Evolutionary conservation across 2,329 filamentous ascomycete genomes (phyloP), one percentile per base, ranked within the genome.

Genomic region (Cordyceps pruinosa): DNA sequence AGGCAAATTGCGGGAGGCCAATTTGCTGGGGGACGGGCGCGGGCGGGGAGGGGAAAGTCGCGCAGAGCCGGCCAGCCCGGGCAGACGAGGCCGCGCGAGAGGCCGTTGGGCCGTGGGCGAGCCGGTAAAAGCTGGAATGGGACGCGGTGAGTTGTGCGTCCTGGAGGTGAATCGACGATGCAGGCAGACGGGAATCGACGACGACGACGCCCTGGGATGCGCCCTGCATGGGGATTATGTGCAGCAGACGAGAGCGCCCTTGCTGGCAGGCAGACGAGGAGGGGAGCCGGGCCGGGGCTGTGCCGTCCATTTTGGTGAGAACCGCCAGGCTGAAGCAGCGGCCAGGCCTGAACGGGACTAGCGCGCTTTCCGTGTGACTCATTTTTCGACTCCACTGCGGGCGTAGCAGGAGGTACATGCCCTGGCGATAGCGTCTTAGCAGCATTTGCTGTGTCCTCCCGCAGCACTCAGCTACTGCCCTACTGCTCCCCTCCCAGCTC

Each of bases 361-460:
- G 56, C 44, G 30, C 17, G 9, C 13, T 42, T 35, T 47, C 30
- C 25, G 44, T 58, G 56, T 58, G 56, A 58, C 47, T 58, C 56
- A 58, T 51, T 47, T 26, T 41, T 35, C 19, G 23, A 45, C 56
- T 53, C 56, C 56, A 58, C 56, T 21, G 21, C 9, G 19, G 17
- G 35, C 25, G 15, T 21, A 21, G 17, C 25, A 26, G 7, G 25
- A n/a, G 39, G 48, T 59, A 59, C 58, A 39, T 44, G 30, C 17
- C 4, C 2, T 12, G 4, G 17, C 26, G 25, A n/a, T 59, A 57
- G 44, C 1, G 8, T 8, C 23, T 26, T 59, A 59, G 26, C 58
- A 47, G 21, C 17, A 13, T 25, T 10, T 19, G 32, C 45, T 4
- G 1, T 17, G 1, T 2, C 3, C 12, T 9, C 21, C 9, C 9